These are phyloP conservation scores for Millerago galiae DNA, from an alignment of 805 yeast species.

Conservation along the genomic window DNA sequence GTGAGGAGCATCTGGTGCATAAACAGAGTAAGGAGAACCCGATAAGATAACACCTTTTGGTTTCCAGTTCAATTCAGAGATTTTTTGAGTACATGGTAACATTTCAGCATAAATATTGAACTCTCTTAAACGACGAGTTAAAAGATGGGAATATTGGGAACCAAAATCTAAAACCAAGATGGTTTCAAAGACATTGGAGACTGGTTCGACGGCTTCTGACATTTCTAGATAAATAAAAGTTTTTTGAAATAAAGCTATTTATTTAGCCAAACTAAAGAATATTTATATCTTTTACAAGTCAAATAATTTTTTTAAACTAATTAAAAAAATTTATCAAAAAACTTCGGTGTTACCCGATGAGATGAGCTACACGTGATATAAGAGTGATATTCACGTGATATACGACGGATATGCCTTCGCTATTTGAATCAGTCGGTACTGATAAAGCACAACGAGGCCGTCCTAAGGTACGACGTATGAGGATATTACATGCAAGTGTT, in stretches of 20 bases:
- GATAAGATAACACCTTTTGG: conserved; percentile 95
- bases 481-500: no score
- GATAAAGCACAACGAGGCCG: no score
- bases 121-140: conserved; percentile 96
- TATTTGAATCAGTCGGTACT: no score
- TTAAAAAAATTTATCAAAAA: neutral
- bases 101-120: conserved; percentile 97
- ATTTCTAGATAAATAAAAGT: conserved; percentile 5
- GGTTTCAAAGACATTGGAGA: conserved; percentile 89
- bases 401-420: neutral
- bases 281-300: no score
- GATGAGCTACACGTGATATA: neutral
- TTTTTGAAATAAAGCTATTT: no score
- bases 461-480: no score
- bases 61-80: conserved; percentile 83
- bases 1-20: conserved; percentile 93
- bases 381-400: neutral
- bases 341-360: conserved; percentile 4
- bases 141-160: conserved; percentile 94
- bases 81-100: conserved; percentile 99
- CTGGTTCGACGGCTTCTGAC: conserved; percentile 39
- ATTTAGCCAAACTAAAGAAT: no score
- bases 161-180: conserved; percentile 96
- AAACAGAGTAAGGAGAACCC: conserved; percentile 97
- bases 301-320: neutral